These are phyloP conservation scores for Euphrasia arctica DNA, from an alignment of 305 asterid species.

Conservation along the genomic window DNA sequence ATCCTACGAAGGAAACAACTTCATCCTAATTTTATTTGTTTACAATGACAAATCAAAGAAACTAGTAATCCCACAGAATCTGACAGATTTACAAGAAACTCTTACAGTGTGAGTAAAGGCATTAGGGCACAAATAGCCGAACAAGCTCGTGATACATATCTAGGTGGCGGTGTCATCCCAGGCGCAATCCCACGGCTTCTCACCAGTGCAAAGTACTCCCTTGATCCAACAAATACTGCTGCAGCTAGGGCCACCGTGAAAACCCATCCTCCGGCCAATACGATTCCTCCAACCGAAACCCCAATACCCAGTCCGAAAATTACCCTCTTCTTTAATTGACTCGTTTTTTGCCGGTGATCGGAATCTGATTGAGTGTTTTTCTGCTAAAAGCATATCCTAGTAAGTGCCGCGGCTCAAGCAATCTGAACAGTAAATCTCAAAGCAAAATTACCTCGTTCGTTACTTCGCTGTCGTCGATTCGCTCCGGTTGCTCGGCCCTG, in stretches of 20 bases:
- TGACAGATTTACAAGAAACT: constrained; percentile 27
- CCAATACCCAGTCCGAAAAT: constrained; percentile 88
- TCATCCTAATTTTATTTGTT: constrained; percentile 5
- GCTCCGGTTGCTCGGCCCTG: constrained; percentile 41
- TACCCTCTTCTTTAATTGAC: constrained; percentile 75
- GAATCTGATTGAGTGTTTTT: constrained; percentile 37
- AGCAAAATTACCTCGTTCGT: constrained; percentile 35
- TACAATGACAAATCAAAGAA: not conserved
- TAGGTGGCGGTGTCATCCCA: constrained; percentile 99
- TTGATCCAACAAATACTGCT: constrained; percentile 69
- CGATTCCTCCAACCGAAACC: constrained; percentile 73
- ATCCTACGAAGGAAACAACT: not conserved
- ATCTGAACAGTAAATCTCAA: not conserved
- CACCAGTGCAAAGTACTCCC: constrained; percentile 95
- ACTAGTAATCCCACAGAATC: constrained; percentile 7
- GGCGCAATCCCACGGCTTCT: constrained; percentile 90
- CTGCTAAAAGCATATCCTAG: constrained; percentile 58
- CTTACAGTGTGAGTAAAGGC: constrained; percentile 95
- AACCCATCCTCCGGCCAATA: constrained; percentile 91
- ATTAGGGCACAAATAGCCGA: constrained; percentile 73
- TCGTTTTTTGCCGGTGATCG: constrained; percentile 43
- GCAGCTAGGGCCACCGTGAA: constrained; percentile 76
- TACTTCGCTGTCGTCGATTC: constrained; percentile 26
- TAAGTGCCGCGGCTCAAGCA: constrained; percentile 32
- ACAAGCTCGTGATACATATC: constrained; percentile 81